Base-by-base conservation (phyloP, 164 flowering plant species). In the Aristolochia fimbriata region DNA sequence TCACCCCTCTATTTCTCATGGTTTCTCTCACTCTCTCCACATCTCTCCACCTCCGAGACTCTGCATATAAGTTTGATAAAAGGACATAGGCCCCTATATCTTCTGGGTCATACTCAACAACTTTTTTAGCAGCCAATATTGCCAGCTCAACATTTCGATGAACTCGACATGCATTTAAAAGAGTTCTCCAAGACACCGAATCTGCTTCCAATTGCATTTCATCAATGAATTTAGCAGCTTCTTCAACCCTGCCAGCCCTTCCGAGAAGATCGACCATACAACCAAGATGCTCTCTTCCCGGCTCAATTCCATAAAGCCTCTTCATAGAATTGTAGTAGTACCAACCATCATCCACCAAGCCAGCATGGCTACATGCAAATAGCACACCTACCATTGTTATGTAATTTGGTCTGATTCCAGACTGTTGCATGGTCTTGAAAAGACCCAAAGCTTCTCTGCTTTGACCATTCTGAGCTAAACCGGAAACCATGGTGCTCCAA, bases 351-450 rank as follows among this genome's bases (percentile, higher is more conserved):
- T 85, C 81, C 16, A 88, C 73, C 31, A 88, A 75, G 22, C 98
- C 98, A 6, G 92, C 94, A 69, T 91, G 98, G 72, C 98, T 88
- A 65, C 98, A 91, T 43, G 96, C 96, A 69, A 86, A 87, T 19
- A 91, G 70, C 64, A 91, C 92, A 11, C 88, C 91, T 51, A 88
- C 65, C 47, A 88, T 62, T 0, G 96, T 85, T 2, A 87, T 76
- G 56, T 83, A 65, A 68, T 85, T 88, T 12, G 96, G 98, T 58
- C 47, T 75, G 15, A 51, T 43, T 17, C 95, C 86, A 0, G 74
- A 71, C 8, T 10, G 73, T 74, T 75, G 79, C 98, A 91, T 91
- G 13, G 55, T 59, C 55, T 83, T 72, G 56, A 91, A 91, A 54
- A 84, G 59, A 12, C 70, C 57, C 41, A 91, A 58, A 1, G 96